phyloP scores from a whole-genome alignment of 169 alveolate species.

The Cryptosporidium sp. region DNA sequence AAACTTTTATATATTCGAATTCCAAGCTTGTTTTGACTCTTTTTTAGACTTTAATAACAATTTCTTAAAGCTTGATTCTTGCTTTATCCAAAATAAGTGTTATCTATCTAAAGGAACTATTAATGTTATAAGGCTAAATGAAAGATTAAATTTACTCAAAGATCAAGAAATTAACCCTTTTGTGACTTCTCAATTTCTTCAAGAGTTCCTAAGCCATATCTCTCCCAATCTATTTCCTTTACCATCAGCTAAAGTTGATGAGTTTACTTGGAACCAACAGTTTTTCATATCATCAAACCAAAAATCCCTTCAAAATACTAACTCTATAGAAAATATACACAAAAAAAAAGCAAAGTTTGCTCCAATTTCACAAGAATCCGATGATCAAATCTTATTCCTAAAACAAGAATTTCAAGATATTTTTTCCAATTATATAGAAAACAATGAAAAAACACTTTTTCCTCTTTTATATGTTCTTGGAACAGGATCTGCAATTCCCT shows the following conservation, averaged over 20 bases:
- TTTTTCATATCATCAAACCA: conserved; percentile 11
- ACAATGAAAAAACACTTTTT: conserved; percentile 7
- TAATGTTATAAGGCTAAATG: background rate
- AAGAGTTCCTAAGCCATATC: conserved; percentile 26
- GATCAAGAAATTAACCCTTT: conserved; percentile 31
- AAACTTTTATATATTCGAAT: conserved; percentile 4
- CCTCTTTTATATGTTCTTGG: conserved; percentile 90
- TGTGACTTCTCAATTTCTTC: conserved; percentile 26
- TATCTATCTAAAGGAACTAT: conserved; percentile 26
- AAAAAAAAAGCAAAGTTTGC: conserved; percentile 9
- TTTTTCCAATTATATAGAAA: conserved; percentile 74
- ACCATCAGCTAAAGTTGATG: background rate
- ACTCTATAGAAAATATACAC: conserved; percentile 5
- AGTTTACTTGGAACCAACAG: conserved; percentile 11
- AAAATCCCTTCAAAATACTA: background rate
- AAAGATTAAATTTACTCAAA: background rate
- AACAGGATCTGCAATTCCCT: conserved; percentile 92
- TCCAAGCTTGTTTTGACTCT: background rate
- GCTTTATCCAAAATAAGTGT: background rate
- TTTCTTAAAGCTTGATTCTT: background rate
- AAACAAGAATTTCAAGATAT: conserved; percentile 76
- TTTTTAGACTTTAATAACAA: background rate
- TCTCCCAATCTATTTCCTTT: conserved; percentile 19
- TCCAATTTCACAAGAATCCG: conserved; percentile 11
- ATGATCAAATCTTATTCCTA: background rate